These are phyloP conservation scores for Pseudogymnoascus sp. DNA, from an alignment of 2,329 filamentous ascomycete genomes.

Conservation along the genomic window DNA sequence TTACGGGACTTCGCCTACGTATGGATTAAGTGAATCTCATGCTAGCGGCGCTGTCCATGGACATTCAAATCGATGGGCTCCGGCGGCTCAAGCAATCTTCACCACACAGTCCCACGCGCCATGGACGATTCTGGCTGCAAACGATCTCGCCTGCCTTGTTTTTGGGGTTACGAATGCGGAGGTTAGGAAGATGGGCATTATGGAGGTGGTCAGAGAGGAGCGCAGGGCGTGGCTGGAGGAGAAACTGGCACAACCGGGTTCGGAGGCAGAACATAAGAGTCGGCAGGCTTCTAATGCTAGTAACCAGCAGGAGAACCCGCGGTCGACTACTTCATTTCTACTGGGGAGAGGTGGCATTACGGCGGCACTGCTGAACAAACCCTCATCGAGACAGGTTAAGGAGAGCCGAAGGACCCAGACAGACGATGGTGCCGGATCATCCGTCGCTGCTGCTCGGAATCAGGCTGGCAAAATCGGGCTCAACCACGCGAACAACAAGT, in stretches of 20 bases:
- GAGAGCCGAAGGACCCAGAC: conserved; percentile 51
- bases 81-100: conserved; percentile 91
- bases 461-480: conserved; percentile 41
- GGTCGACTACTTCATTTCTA: conserved; percentile 45
- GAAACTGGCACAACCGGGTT: conserved; percentile 62
- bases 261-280: conserved; percentile 13
- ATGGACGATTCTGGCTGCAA: conserved; percentile 93
- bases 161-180: conserved; percentile 98
- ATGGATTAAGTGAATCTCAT: conserved; percentile 29
- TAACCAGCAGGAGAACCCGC: conserved; percentile 23
- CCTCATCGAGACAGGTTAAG: conserved; percentile 43
- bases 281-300: conserved; percentile 16
- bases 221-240: conserved; percentile 81
- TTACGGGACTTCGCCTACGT: conserved; percentile 24
- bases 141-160: conserved; percentile 92
- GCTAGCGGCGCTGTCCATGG: conserved; percentile 58
- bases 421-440: conserved; percentile 46
- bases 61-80: conserved; percentile 82
- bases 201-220: conserved; percentile 90
- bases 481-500: conserved; percentile 60
- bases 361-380: conserved; percentile 75
- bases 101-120: conserved; percentile 85
- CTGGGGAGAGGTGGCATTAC: conserved; percentile 71
- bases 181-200: conserved; percentile 85
- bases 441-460: conserved; percentile 31